A percentile compares a stretch with the other conserved stretches of the same genome.
phyloP scores from a whole-genome alignment of 495 filamentous ascomycete species.

The Beverwykella pulmonaria region DNA sequence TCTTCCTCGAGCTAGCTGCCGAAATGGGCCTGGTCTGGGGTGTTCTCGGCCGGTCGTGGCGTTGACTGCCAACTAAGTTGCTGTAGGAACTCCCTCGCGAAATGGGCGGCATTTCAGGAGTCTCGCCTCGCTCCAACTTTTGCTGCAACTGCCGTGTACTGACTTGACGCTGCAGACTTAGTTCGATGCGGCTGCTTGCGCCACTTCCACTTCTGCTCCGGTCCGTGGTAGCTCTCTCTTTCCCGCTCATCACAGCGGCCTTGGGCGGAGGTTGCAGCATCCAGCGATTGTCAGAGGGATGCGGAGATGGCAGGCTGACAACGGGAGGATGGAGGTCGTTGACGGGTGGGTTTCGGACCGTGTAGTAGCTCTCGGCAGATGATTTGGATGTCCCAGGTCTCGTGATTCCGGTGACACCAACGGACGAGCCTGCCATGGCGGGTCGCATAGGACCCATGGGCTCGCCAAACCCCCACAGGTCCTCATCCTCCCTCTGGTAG shows the following conservation, averaged over 20 bases:
- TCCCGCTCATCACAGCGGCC: slow-evolving; percentile 85
- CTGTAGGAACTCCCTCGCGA: slow-evolving; percentile 36
- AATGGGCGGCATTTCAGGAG: slow-evolving; percentile 37
- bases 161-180: slow-evolving; percentile 47
- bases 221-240: slow-evolving; percentile 54
- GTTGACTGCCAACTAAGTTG: slow-evolving; percentile 24
- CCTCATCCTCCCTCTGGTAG: slow-evolving; percentile 84
- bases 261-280: slow-evolving; percentile 88
- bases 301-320: slow-evolving; percentile 70
- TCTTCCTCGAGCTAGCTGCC: slow-evolving; percentile 24
- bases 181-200: slow-evolving; percentile 45
- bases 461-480: slow-evolving; percentile 65
- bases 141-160: slow-evolving; percentile 44
- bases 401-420: slow-evolving; percentile 57
- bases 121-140: slow-evolving; percentile 44
- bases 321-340: slow-evolving; percentile 87
- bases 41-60: slow-evolving; percentile 38
- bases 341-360: slow-evolving; percentile 67
- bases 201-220: slow-evolving; percentile 56
- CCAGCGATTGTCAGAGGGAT: slow-evolving; percentile 73
- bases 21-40: slow-evolving; percentile 24
- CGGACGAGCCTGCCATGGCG: slow-evolving; percentile 48
- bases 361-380: slow-evolving; percentile 61
- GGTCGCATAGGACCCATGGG: slow-evolving; percentile 48
- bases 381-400: slow-evolving; percentile 45